Evolutionary conservation across 2,329 filamentous ascomycete species (phyloP).

Genomic region (Stagonosporopsis chrysanthemi): DNA sequence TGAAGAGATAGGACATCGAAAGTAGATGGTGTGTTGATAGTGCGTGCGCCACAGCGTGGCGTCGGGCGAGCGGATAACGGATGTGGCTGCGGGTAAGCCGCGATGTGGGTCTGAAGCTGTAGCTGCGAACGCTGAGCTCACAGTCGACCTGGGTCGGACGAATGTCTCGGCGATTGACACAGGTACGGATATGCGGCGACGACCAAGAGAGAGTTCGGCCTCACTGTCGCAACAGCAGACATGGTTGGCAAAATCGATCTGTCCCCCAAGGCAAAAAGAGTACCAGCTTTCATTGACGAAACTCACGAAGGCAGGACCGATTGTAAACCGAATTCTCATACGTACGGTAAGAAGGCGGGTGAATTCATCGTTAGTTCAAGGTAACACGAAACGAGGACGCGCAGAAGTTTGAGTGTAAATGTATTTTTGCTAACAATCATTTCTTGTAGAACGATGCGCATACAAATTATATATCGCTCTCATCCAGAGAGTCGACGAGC

Average conservation of each 20-base stretch:
- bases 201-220: too few species aligned
- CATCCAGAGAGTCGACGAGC: not conserved
- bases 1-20: not conserved
- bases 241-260: too few species aligned
- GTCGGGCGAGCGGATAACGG: slow-evolving; percentile 7
- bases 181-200: too few species aligned
- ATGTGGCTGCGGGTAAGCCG: slow-evolving; percentile 13
- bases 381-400: not conserved
- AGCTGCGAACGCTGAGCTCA: not conserved
- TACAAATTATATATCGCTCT: not conserved
- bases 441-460: slow-evolving; percentile 5
- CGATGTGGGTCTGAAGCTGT: not conserved
- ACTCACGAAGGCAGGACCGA: too few species aligned
- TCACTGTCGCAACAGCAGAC: not conserved
- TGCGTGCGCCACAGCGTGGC: not conserved
- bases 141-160: too few species aligned
- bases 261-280: too few species aligned
- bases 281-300: too few species aligned
- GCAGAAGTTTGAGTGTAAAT: not conserved
- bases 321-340: not conserved
- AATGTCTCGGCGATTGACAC: too few species aligned
- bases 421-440: slow-evolving; percentile 7
- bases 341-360: too few species aligned
- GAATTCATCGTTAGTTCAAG: too few species aligned
- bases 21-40: not conserved